Base-by-base conservation (phyloP, 768 basidiomycete species). In the Suillus clintonianus region DNA sequence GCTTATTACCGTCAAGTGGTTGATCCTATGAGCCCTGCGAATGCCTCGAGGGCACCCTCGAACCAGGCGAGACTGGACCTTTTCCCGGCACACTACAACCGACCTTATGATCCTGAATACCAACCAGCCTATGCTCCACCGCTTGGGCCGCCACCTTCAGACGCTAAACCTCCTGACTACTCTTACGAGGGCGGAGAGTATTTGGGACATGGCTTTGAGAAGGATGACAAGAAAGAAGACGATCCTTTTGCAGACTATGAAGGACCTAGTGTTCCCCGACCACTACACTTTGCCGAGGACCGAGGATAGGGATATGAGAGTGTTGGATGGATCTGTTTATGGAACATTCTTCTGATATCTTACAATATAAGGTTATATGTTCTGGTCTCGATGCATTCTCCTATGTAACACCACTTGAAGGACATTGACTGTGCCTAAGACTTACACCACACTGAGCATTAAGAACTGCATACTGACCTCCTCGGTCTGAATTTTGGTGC, bases 1-100 rank as follows among this genome's bases (percentile, higher is more conserved):
- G 80, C 83, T 15, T 95, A 88, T 79, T 87, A 90, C 71, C 88
- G 89, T 27, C 93, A 95, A 76, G 71, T 87, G 2, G 82, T 88
- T 39, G 89, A 93, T 73, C 92, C 93, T 1, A 74, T 83, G 4
- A 85, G 85, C 65, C 74, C 81, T 43, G 82, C 77, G 59, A 88
- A 89, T 71, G 68, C 80, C 47, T 70, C 76, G 14, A 86, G 86
- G 47, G 57, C 72, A n/a, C 87, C 66, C 64, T 78, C 62, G 22
- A 73, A 73, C 62, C 80, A 76, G 68, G 66, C 67, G 41, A 80
- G 80, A 37, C 72, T 71, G 53, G 77, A 72, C 50, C 80, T 68
- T 37, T 76, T 79, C 68, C 83, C 87, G 1, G 68, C 80, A 3
- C 83, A 85, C 70, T 90, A 90, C 74, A 85, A 81, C 67, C 84